phyloP scores from a whole-genome alignment of 176 grass and related monocot species.

The Alloteropsis semialata region DNA sequence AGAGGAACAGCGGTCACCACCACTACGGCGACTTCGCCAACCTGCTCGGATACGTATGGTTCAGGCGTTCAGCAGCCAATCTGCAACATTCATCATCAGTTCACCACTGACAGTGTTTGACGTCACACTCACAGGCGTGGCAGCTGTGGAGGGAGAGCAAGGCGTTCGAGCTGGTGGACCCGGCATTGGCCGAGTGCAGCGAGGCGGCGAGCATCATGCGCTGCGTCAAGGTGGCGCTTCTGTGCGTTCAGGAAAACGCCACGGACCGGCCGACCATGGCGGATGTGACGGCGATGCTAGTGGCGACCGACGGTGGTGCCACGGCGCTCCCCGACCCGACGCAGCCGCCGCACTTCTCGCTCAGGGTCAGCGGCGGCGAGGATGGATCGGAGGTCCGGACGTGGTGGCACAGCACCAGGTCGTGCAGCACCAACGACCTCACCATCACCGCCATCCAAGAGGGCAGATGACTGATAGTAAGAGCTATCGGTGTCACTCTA shows the following conservation, averaged over 20 bases:
- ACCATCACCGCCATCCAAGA: constrained; percentile 41
- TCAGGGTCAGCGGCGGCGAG: constrained; percentile 29
- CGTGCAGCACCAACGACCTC: constrained; percentile 42
- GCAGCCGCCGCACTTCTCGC: constrained; percentile 35
- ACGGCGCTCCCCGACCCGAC: constrained; percentile 24
- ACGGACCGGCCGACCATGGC: constrained; percentile 59
- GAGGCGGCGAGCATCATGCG: constrained; percentile 13
- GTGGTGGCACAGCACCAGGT: background rate
- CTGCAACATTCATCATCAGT: too few relatives aligned
- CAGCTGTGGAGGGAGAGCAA: constrained; percentile 51
- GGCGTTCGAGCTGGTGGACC: constrained; percentile 43
- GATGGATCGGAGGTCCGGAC: background rate
- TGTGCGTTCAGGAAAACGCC: constrained; percentile 63
- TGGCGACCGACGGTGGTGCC: background rate
- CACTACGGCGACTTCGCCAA: constrained; percentile 27
- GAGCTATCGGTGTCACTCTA: too few relatives aligned
- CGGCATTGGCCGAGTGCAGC: constrained; percentile 17
- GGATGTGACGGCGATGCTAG: constrained; percentile 46
- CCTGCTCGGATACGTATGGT: constrained; percentile 34
- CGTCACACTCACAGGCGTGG: constrained; percentile 61
- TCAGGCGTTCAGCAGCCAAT: background rate
- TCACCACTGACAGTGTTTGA: too few relatives aligned
- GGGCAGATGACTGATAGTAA: background rate
- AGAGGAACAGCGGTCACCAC: constrained; percentile 25
- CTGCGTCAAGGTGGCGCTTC: constrained; percentile 58